Evolutionary conservation across 2,329 filamentous ascomycete species (phyloP), one percentile per base, ranked within the genome.

Genomic region (Trichoderma sp.): DNA sequence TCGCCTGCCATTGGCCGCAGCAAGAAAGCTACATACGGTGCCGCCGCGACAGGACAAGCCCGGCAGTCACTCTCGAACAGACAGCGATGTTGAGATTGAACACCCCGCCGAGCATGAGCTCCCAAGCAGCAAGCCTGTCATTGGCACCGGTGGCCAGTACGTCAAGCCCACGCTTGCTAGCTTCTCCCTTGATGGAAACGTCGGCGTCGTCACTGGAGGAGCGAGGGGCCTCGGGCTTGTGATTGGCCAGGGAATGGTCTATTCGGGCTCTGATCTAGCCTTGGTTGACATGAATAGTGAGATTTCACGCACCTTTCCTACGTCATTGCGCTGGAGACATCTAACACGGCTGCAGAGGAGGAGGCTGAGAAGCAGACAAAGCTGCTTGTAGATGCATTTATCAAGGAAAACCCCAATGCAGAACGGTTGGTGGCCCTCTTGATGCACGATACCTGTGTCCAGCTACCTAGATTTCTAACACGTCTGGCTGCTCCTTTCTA

Each of bases 241-340:
- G 74, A 97, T 98, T 91, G 92, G 91, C 63, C 94, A 97, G 83
- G 94, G 92, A 58, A 88, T 97, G 80, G 91, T 97, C 65, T 90
- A 93, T 65, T 96, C 92, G 66, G 95, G 95, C 64, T 92, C 93
- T 11, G 90, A 97, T 79, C 85, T 97, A 71, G 95, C 95, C 52
- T 92, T 98, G 79, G 93, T 97, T 51, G 95, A 98, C 79, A 84
- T 97, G 83, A 97, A 98, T 82, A 91, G 92, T 95, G 58, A 39
- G 64, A 58, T 49, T 28, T n/a, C n/a, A 43, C 28, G n/a, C 11
- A 39, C 26, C 14, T 26, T 46, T 8, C 54, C 14, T 5, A 28
- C 11, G 39, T 32, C 28, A 32, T 56, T 66, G 16, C 21, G 39
- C 37, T 32, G 28, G 34, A 51, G 37, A 66, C 28, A 8, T 37